Conservation (phyloP, 106 monocot species). For the Dendrobium nobile region DNA sequence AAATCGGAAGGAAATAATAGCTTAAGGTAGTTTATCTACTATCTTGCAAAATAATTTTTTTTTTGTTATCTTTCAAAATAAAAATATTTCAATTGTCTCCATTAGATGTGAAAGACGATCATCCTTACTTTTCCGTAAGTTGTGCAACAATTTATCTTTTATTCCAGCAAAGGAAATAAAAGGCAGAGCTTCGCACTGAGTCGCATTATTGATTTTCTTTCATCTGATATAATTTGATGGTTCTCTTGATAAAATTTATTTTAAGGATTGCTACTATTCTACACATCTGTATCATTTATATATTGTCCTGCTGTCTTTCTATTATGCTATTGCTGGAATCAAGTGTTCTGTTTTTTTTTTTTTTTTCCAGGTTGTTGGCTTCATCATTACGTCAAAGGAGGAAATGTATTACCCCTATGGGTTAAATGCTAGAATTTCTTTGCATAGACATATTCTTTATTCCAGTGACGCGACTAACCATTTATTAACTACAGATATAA, state of each 20-base stretch:
- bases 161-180: neutral
- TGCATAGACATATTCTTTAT: neutral
- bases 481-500: constrained; percentile 45
- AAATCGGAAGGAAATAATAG: neutral
- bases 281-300: neutral
- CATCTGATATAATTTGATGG: neutral
- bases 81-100: neutral
- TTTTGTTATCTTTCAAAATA: too few species aligned
- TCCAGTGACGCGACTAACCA: neutral
- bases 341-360: neutral
- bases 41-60: neutral
- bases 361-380: constrained; percentile 55
- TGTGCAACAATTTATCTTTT: neutral
- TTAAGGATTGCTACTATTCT: neutral
- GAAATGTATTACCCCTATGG: constrained; percentile 41
- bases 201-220: neutral
- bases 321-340: neutral
- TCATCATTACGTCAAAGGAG: constrained; percentile 69
- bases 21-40: neutral
- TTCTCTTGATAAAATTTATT: neutral
- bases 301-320: neutral
- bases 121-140: neutral
- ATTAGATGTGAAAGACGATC: neutral
- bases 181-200: neutral
- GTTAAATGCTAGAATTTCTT: neutral